Percentiles rank a stretch among this genome's conserved stretches.
phyloP scores from a whole-genome alignment of 1,284 basidiomycete species.

The Puccinia horiana region DNA sequence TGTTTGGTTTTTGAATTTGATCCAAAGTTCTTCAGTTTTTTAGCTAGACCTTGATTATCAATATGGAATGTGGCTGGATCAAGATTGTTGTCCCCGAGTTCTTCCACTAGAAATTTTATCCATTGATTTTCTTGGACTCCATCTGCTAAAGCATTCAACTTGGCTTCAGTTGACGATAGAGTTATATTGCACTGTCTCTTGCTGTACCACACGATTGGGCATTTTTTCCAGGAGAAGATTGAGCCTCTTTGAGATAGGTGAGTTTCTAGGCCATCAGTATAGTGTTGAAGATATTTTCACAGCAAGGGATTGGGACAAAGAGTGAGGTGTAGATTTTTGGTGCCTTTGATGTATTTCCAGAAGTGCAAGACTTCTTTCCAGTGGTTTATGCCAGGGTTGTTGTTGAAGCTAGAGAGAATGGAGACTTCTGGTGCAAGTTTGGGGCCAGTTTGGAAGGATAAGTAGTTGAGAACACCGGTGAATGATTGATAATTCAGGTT shows the following conservation, averaged over 20 bases:
- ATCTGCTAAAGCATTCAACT: not conserved
- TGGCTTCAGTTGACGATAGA: not conserved
- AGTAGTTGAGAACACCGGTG: not conserved
- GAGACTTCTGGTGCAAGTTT: no score
- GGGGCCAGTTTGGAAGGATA: not conserved
- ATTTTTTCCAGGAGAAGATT: not conserved
- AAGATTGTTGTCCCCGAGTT: not conserved
- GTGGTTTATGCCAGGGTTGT: not conserved
- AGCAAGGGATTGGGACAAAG: not conserved
- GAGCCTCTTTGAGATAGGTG: not conserved
- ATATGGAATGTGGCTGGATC: not conserved
- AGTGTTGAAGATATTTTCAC: not conserved
- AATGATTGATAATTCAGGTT: not conserved
- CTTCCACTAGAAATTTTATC: not conserved
- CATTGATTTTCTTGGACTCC: no score
- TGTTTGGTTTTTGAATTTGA: no score
- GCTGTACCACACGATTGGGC: not conserved
- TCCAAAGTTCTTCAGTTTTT: not conserved
- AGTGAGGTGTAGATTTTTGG: not conserved
- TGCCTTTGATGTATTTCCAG: no score
- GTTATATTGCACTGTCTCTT: not conserved
- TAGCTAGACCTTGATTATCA: not conserved
- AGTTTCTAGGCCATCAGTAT: not conserved
- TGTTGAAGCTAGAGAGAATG: not conserved
- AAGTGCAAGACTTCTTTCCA: not conserved